Percentiles rank a stretch among this genome's conserved stretches.
Conservation (phyloP, 116 monocot genomes). For the Thalassia testudinum region DNA sequence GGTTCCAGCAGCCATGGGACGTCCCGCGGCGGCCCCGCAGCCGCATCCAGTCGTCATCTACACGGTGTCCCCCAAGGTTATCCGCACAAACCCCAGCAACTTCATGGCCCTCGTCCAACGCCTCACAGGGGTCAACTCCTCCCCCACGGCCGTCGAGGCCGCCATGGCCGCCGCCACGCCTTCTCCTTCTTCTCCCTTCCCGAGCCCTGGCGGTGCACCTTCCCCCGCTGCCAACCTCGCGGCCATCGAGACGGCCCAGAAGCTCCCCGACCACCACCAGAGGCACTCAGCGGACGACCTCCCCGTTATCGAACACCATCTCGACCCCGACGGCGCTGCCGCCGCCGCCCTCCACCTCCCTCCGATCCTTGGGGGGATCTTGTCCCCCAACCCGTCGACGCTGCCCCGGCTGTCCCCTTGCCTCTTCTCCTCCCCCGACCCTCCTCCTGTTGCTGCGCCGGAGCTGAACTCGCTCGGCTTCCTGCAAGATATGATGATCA, state of each 20-base stretch:
- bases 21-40: conserved; percentile 1
- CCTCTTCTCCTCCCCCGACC: not conserved
- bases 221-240: not conserved
- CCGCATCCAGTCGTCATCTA: conserved; percentile 21
- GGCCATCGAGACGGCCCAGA: not conserved
- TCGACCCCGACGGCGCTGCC: not conserved
- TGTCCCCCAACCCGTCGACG: not conserved
- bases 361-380: not conserved
- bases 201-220: not conserved
- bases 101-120: conserved; percentile 53
- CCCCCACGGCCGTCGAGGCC: not conserved
- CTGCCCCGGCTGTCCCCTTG: not conserved
- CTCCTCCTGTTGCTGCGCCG: not conserved
- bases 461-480: conserved; percentile 1
- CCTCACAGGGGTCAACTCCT: conserved; percentile 20
- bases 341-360: not conserved
- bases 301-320: no score
- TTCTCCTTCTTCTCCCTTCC: not conserved
- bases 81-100: conserved; percentile 30
- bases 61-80: conserved; percentile 41
- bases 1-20: not conserved
- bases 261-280: not conserved
- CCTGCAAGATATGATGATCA: not conserved
- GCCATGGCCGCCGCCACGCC: not conserved
- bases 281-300: no score